Evolutionary conservation across 73 alveolate genomes (phyloP).

Genomic region (Tetrahymena elliotti): DNA sequence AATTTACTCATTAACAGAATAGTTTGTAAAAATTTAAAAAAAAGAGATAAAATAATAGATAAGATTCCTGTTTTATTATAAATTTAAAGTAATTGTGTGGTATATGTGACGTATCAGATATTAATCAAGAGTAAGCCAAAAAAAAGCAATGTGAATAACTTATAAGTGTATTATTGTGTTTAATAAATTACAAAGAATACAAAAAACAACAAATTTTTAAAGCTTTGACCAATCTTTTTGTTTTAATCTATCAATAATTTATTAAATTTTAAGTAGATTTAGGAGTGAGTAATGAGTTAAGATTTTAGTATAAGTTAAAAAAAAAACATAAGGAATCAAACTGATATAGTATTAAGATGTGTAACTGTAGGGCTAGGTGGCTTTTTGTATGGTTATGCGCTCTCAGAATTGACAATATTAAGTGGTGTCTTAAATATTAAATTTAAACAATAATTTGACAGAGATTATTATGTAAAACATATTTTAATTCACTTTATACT

Average conservation of each 20-base stretch:
- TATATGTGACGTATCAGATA: background rate
- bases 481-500: too few relatives aligned
- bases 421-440: background rate
- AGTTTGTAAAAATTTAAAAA: background rate
- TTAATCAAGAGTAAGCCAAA: background rate
- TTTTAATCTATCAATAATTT: too few relatives aligned
- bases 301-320: background rate
- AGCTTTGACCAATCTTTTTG: too few relatives aligned
- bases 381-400: background rate
- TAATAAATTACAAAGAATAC: background rate
- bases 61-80: background rate
- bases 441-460: background rate
- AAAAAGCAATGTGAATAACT: background rate
- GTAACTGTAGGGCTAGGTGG: background rate
- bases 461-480: background rate
- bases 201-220: too few relatives aligned
- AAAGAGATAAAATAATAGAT: background rate
- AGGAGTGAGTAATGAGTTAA: background rate
- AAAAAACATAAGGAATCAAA: background rate
- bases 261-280: too few relatives aligned
- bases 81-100: background rate
- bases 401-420: background rate
- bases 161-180: too few relatives aligned
- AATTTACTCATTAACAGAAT: background rate
- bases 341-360: background rate